phyloP scores from a whole-genome alignment of 805 yeast genomes.

The Kuraishia cidri region DNA sequence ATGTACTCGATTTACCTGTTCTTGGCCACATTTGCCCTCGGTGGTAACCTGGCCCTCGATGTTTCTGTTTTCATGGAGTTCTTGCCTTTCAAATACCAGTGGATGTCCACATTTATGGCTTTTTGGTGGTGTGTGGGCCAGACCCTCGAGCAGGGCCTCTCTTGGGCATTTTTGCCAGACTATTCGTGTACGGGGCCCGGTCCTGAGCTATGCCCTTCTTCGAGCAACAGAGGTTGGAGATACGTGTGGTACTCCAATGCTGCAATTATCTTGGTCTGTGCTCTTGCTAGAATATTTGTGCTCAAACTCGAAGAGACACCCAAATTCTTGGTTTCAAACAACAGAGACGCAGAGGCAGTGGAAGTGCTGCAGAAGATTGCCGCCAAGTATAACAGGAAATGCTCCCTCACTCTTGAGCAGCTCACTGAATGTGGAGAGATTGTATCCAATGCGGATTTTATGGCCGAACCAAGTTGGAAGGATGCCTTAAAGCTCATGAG shows the following conservation, averaged over 20 bases:
- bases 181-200: constrained; percentile 33
- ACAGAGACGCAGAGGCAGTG: constrained; percentile 40
- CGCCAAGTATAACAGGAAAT: constrained; percentile 28
- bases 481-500: constrained; percentile 19
- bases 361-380: constrained; percentile 33
- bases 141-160: constrained; percentile 37
- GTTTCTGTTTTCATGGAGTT: constrained; percentile 44
- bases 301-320: constrained; percentile 45
- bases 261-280: constrained; percentile 39
- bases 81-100: constrained; percentile 40
- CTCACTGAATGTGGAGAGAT: constrained; percentile 34
- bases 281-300: constrained; percentile 36
- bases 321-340: constrained; percentile 40
- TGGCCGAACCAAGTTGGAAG: constrained; percentile 13
- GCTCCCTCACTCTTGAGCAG: constrained; percentile 35
- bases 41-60: constrained; percentile 51
- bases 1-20: constrained; percentile 41
- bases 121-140: constrained; percentile 61
- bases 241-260: constrained; percentile 47
- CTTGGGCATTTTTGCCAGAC: constrained; percentile 49
- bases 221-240: constrained; percentile 52
- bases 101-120: constrained; percentile 43
- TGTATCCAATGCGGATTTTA: no score
- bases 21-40: constrained; percentile 35
- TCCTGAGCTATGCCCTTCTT: constrained; percentile 34